Percentiles rank a stretch among this genome's conserved stretches.
Evolutionary conservation across 352 stramenopile species (phyloP).

Genomic region (Saprolegnia diclina): DNA sequence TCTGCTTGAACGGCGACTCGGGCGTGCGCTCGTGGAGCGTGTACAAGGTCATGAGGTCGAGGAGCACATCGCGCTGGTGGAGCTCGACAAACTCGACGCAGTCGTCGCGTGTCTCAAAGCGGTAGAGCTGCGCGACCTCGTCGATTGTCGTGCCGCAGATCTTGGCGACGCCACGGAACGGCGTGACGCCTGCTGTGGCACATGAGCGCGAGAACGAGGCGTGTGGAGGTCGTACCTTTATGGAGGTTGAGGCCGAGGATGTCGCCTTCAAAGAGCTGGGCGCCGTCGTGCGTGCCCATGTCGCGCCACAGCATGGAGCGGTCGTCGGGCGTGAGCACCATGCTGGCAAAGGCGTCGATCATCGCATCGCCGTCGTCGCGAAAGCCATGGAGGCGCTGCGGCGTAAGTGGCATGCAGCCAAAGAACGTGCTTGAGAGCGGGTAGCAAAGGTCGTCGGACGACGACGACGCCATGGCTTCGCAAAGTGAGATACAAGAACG

Average conservation of each 20-base stretch:
- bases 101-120: background rate
- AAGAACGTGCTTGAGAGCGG: background rate
- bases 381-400: background rate
- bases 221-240: background rate
- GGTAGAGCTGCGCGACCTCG: background rate
- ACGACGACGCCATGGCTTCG: background rate
- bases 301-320: background rate
- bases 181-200: background rate
- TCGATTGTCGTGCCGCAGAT: constrained; percentile 4
- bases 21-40: background rate
- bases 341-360: background rate
- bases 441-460: background rate
- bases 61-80: background rate
- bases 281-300: background rate
- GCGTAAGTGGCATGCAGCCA: background rate
- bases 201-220: too few relatives aligned
- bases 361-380: background rate
- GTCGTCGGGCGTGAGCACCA: background rate
- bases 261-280: background rate
- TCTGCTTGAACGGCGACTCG: background rate
- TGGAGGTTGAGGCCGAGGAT: background rate
- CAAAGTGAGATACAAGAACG: background rate
- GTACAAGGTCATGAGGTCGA: constrained; percentile 1
- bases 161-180: background rate
- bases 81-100: background rate